Conservation (phyloP, 331 rosid genomes). For the Quercus tomentella region DNA sequence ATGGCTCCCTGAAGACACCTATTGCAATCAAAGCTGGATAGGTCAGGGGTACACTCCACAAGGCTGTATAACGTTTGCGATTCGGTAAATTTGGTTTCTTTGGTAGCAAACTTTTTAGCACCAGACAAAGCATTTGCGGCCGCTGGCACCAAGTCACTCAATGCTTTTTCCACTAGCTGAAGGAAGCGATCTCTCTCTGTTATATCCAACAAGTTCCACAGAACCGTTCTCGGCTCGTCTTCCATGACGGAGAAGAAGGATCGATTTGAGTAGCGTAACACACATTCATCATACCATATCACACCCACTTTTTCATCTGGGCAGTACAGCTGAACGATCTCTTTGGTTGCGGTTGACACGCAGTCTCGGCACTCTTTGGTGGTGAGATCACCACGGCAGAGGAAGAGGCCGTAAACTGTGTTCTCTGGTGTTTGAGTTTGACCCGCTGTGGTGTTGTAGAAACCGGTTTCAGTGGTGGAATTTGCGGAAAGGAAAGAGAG, state of each 20-base stretch:
- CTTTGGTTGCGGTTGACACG: conserved; percentile 17
- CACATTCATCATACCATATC: conserved; percentile 48
- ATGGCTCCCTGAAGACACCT: no score
- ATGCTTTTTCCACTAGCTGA: not conserved
- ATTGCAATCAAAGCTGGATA: no score
- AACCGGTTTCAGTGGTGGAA: conserved; percentile 12
- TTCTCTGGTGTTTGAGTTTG: not conserved
- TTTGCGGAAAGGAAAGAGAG: conserved; percentile 34
- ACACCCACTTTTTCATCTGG: conserved; percentile 23
- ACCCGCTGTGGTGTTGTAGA: conserved; percentile 19
- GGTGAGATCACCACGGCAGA: conserved; percentile 57
- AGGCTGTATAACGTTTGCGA: no score
- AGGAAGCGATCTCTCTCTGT: conserved; percentile 13
- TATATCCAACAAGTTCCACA: not conserved
- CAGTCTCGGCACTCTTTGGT: conserved; percentile 30
- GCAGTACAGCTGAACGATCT: conserved; percentile 10
- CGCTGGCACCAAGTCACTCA: conserved; percentile 9
- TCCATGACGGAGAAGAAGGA: conserved; percentile 18
- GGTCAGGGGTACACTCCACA: no score
- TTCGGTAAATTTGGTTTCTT: no score
- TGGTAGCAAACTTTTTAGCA: no score
- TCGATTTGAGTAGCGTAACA: conserved; percentile 37
- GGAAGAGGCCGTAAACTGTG: conserved; percentile 38
- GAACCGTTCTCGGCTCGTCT: accelerated
- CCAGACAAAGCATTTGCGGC: conserved; percentile 7